Evolutionary conservation across 2,329 filamentous ascomycete species (phyloP).

Genomic region (Alternaria metachromatica): DNA sequence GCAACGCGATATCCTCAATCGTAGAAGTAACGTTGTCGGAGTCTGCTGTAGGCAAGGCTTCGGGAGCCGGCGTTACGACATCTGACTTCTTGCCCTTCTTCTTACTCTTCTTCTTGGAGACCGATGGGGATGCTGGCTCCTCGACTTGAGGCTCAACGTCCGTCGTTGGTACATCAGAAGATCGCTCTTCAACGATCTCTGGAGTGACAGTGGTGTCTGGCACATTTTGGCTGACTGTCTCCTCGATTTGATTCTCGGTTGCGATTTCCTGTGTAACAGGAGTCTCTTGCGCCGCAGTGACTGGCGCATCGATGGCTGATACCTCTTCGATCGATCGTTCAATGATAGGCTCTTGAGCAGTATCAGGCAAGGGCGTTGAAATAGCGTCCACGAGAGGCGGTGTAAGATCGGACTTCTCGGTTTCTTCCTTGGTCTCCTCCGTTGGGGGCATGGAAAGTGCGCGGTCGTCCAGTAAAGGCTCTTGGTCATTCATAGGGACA

Average conservation of each 20-base stretch:
- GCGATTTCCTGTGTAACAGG: not conserved
- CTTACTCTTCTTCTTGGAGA: conserved; percentile 31
- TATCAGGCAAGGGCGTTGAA: not conserved
- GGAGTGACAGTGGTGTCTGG: not conserved
- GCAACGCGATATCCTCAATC: not conserved
- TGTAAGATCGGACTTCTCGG: conserved; percentile 19
- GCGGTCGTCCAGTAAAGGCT: conserved; percentile 5
- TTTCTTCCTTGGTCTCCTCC: conserved; percentile 32
- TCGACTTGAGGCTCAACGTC: conserved; percentile 5
- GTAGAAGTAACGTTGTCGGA: not conserved
- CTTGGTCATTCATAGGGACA: conserved; percentile 12
- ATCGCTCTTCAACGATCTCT: not conserved
- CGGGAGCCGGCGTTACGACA: conserved; percentile 13
- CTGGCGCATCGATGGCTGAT: not conserved
- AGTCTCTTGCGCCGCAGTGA: not conserved
- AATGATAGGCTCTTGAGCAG: not conserved
- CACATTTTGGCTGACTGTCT: not conserved
- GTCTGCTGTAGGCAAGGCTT: conserved; percentile 7
- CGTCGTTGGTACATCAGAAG: conserved; percentile 17
- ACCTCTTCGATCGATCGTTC: not conserved
- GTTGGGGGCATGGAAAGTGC: conserved; percentile 3
- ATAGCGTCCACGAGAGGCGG: conserved; percentile 12
- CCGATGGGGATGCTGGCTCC: conserved; percentile 7
- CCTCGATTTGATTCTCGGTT: not conserved
- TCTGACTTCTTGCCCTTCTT: conserved; percentile 38